Evolutionary conservation across 768 basidiomycete species (phyloP).

Genomic region (Boletus barrowsii): DNA sequence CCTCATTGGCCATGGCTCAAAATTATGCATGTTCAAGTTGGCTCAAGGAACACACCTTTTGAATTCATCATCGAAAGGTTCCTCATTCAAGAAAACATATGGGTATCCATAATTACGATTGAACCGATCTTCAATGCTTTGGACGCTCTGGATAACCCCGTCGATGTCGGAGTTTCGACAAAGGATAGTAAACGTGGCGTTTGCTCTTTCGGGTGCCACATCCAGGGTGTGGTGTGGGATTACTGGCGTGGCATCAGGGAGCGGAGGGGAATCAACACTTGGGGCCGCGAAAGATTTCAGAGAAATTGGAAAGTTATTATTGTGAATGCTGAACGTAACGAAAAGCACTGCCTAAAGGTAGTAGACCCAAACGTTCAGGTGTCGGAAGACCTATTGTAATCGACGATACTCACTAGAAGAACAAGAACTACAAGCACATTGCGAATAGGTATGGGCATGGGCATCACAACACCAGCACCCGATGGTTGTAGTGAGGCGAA

Average conservation of each 20-base stretch:
- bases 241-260: neutral
- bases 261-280: neutral
- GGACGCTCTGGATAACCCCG: conserved; percentile 46
- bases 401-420: conserved; percentile 19
- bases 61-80: conserved; percentile 52
- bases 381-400: no score
- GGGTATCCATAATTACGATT: conserved; percentile 57
- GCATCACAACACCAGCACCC: conserved; percentile 6
- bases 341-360: conserved; percentile 15
- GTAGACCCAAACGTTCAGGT: neutral
- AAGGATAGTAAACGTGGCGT: conserved; percentile 61
- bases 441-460: conserved; percentile 20
- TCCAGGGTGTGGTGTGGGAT: neutral
- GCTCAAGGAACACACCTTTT: conserved; percentile 32
- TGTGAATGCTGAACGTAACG: conserved; percentile 2
- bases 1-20: conserved; percentile 24
- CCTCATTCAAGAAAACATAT: conserved; percentile 66
- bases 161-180: conserved; percentile 48
- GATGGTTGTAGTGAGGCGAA: neutral
- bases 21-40: neutral
- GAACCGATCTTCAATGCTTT: conserved; percentile 57
- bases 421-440: conserved; percentile 13
- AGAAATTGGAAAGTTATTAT: neutral
- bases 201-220: conserved; percentile 33
- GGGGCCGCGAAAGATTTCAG: neutral